A percentile compares a stretch with the other conserved stretches of the same genome.
Conservation (phyloP, 2,329 filamentous ascomycete genomes). For the Colletotrichum kahawae region DNA sequence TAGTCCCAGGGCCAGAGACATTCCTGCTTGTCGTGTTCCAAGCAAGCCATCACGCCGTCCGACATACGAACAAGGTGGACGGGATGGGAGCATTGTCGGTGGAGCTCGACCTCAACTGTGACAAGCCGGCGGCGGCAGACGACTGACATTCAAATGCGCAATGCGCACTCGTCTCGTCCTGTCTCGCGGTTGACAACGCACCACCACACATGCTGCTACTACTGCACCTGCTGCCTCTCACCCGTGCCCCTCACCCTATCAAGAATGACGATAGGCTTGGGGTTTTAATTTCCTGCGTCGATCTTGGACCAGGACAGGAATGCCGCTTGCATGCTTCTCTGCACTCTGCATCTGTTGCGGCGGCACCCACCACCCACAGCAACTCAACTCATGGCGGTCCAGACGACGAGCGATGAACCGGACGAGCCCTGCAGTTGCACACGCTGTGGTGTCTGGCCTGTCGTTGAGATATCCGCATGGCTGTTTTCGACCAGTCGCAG, state of each 20-base stretch:
- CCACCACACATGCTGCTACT: background rate
- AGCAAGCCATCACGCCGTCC: background rate
- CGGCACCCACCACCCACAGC: background rate
- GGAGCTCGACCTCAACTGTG: background rate
- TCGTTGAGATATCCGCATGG: background rate
- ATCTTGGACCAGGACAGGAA: slow-evolving; percentile 12
- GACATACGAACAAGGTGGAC: background rate
- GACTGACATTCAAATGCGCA: background rate
- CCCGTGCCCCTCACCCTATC: slow-evolving; percentile 3
- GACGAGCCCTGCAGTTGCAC: background rate
- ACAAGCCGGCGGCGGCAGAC: background rate
- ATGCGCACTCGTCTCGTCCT: slow-evolving; percentile 2
- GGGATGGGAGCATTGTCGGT: slow-evolving; percentile 10
- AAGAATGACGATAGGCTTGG: background rate
- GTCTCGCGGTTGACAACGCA: slow-evolving; percentile 18
- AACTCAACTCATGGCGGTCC: background rate
- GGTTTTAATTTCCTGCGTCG: slow-evolving; percentile 7
- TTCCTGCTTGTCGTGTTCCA: background rate
- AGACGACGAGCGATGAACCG: background rate
- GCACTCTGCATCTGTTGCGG: background rate
- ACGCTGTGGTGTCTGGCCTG: background rate
- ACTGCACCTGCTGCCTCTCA: slow-evolving; percentile 5
- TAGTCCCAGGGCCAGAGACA: background rate
- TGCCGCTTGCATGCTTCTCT: slow-evolving; percentile 12
- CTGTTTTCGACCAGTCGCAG: slow-evolving; percentile 16